These are phyloP conservation scores for Ceratocystis albifundus DNA, from an alignment of 2,329 filamentous ascomycete species.

Conservation along the genomic window DNA sequence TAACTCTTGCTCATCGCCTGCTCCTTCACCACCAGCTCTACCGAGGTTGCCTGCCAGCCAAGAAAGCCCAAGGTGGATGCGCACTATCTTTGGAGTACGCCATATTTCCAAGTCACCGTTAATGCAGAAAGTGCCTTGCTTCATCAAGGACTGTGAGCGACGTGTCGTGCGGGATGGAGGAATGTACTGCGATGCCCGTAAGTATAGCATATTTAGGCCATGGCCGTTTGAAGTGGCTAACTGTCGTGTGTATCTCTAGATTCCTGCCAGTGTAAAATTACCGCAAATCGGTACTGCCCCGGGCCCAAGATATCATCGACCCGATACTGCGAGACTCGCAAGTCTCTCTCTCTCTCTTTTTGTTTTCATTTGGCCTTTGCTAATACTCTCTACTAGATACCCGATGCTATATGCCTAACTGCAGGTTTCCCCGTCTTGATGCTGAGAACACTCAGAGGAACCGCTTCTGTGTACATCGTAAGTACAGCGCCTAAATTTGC, in stretches of 20 bases:
- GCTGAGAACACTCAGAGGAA: background rate
- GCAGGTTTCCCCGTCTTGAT: constrained; percentile 14
- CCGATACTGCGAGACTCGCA: constrained; percentile 14
- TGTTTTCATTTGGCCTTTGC: background rate
- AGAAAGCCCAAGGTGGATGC: constrained; percentile 13
- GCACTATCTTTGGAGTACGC: constrained; percentile 13
- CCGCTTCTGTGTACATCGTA: constrained; percentile 18
- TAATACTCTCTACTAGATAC: constrained; percentile 8
- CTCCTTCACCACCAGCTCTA: background rate
- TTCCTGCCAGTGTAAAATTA: constrained; percentile 8
- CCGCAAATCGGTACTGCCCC: constrained; percentile 5
- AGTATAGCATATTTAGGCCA: background rate
- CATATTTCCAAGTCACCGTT: constrained; percentile 18
- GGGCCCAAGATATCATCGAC: background rate
- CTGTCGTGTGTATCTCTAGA: background rate
- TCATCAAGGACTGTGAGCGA: constrained; percentile 5
- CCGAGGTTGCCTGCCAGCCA: background rate
- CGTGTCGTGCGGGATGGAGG: constrained; percentile 5
- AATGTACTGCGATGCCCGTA: constrained; percentile 11
- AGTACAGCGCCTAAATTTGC: background rate
- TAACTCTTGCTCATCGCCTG: background rate
- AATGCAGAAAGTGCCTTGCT: constrained; percentile 15
- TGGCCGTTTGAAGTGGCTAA: background rate
- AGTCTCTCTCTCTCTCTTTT: background rate
- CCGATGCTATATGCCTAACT: background rate